Base-by-base conservation (phyloP, 805 yeast genomes). In the Millerozyma miso region DNA sequence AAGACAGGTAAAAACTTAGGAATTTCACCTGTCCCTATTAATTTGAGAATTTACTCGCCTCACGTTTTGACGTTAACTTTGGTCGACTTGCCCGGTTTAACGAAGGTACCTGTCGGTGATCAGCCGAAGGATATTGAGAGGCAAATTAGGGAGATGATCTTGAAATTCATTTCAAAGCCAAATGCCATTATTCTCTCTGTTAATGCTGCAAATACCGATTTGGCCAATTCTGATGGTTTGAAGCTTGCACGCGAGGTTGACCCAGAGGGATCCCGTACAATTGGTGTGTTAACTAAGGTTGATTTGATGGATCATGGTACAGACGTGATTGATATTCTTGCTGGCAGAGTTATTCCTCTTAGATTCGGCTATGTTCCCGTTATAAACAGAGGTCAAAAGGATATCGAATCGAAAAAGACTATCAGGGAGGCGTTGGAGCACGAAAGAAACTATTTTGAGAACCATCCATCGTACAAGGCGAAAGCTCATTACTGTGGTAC, bases 241-340 rank as follows among this genome's bases (percentile, higher is more conserved):
- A 91, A 93, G 65, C 74, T 93, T 53, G 99, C 99, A 1, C 80
- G 98, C 57, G 98, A 93, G 63, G 98, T 93, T 39, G 99, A 93
- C 59, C 98, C 98, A 2, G 95, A 88, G 62, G 99, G 99, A 37
- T 67, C 82, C 35, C 80, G 99, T 71, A 93, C 99, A 20, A 86
- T 93, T 55, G 99, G 99, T 63, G 99, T 93, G 31, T 77, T 93
- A 53, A 93, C 98, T 15, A 93, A 93, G 65, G 85, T 93, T 43
- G 99, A 93, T 67, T 77, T 93, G 52, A 93, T 93, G 99, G 99
- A 93, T 63, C 83, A 87, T 55, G 99, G 99, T 44, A 93, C 99
- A 3, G 96, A 93, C 68, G 98, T 93, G 35, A 80, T 89, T 54
- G 99, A 93, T 62, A 90, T 93, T 55, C 74, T 93, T 48, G 91